phyloP scores from a whole-genome alignment of 2,329 filamentous ascomycete species.

The Penicillium verrucosum region DNA sequence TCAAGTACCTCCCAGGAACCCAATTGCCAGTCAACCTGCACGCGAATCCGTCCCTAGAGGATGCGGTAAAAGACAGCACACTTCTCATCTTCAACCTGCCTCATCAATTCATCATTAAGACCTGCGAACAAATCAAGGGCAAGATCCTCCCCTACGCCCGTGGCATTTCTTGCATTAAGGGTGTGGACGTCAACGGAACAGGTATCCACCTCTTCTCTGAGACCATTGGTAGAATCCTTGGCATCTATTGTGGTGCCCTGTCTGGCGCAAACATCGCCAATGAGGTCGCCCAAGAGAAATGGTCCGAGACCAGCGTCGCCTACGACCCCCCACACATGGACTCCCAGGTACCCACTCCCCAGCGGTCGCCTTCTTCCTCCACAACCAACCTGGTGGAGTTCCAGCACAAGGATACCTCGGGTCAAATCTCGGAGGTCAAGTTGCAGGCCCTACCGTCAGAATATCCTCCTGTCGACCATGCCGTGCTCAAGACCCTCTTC shows the following conservation, averaged over 20 bases:
- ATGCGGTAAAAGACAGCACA: slow-evolving; percentile 77
- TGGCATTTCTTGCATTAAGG: slow-evolving; percentile 97
- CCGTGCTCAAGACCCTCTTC: slow-evolving; percentile 80
- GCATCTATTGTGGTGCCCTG: slow-evolving; percentile 94
- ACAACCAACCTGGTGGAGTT: slow-evolving; percentile 51
- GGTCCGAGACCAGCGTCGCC: slow-evolving; percentile 93
- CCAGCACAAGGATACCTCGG: slow-evolving; percentile 67
- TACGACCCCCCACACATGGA: slow-evolving; percentile 92
- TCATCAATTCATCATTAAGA: slow-evolving; percentile 81
- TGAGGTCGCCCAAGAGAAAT: slow-evolving; percentile 93
- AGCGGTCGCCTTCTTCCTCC: slow-evolving; percentile 51
- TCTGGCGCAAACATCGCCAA: slow-evolving; percentile 95
- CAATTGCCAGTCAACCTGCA: slow-evolving; percentile 68
- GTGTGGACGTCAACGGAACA: slow-evolving; percentile 84
- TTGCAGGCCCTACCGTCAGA: slow-evolving; percentile 74
- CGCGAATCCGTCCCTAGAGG: slow-evolving; percentile 49
- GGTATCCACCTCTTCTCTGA: slow-evolving; percentile 90
- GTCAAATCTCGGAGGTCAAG: slow-evolving; percentile 64
- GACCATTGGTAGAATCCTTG: slow-evolving; percentile 83
- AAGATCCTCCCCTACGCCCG: slow-evolving; percentile 89
- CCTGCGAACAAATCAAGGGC: slow-evolving; percentile 79
- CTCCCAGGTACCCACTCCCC: slow-evolving; percentile 68
- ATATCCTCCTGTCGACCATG: slow-evolving; percentile 83
- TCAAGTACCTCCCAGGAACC: slow-evolving; percentile 95
- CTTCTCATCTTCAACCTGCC: slow-evolving; percentile 96